phyloP scores from a whole-genome alignment of 192 early-diverging fungal genomes.

The Coemansia sp. region DNA sequence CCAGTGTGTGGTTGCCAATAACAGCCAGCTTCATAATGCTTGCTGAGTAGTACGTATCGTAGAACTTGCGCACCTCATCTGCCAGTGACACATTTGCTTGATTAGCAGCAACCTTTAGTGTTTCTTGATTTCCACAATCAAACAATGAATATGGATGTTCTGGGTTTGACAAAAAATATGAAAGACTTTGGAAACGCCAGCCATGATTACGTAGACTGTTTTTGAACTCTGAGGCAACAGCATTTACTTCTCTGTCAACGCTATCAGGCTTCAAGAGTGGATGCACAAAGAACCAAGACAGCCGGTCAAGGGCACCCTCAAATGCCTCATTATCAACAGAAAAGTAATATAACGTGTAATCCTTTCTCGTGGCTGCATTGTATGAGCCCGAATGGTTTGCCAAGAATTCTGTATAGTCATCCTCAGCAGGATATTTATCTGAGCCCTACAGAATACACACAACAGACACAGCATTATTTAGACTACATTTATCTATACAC shows the following conservation, averaged over 20 bases:
- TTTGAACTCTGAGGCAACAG: conserved; percentile 92
- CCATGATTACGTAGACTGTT: conserved; percentile 73
- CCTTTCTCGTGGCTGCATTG: conserved; percentile 30
- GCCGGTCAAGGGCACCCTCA: conserved; percentile 62
- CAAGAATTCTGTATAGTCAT: conserved; percentile 56
- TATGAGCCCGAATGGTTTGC: conserved; percentile 17
- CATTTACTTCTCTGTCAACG: conserved; percentile 80
- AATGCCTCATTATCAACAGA: conserved; percentile 40
- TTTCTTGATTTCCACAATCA: conserved; percentile 79
- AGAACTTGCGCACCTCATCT: too few species aligned
- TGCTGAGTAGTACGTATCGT: too few species aligned
- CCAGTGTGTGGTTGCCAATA: too few species aligned
- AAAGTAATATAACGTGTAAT: conserved; percentile 21
- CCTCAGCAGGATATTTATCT: conserved; percentile 66
- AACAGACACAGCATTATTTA: background rate
- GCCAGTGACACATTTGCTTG: too few species aligned
- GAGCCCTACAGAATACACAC: conserved; percentile 48
- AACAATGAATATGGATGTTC: conserved; percentile 79
- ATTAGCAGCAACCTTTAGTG: conserved; percentile 58
- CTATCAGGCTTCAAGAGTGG: conserved; percentile 78
- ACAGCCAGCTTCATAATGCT: too few species aligned
- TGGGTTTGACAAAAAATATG: conserved; percentile 38
- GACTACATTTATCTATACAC: background rate
- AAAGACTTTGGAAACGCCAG: background rate
- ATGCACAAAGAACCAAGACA: conserved; percentile 81